These are phyloP conservation scores for Protomyces inouyei DNA, from an alignment of 1,139 yeast genomes.

Conservation along the genomic window DNA sequence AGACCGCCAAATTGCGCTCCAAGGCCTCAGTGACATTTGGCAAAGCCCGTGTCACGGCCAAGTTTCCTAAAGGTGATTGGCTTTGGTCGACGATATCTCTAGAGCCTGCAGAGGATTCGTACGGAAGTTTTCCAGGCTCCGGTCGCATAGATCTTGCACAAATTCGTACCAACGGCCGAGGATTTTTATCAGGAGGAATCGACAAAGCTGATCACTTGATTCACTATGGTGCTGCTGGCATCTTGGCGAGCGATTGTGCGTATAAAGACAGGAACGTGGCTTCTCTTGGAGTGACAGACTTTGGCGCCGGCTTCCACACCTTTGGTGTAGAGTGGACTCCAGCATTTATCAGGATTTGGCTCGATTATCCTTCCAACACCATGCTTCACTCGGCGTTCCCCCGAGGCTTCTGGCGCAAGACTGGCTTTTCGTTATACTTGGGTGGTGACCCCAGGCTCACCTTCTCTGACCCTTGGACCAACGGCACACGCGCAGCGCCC, in stretches of 20 bases:
- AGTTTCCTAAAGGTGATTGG: conserved; percentile 32
- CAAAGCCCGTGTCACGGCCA: conserved; percentile 31
- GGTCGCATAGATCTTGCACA: conserved; percentile 32
- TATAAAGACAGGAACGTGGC: not conserved
- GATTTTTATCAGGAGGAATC: conserved; percentile 28
- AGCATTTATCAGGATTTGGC: conserved; percentile 28
- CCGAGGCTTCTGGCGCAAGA: conserved; percentile 29
- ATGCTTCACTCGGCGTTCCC: conserved; percentile 26
- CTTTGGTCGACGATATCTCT: conserved; percentile 33
- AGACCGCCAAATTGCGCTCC: conserved; percentile 31
- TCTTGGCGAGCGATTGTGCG: conserved; percentile 6
- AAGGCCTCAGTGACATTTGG: conserved; percentile 28
- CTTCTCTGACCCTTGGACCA: conserved; percentile 28
- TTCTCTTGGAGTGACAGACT: conserved; percentile 4
- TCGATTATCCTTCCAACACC: conserved; percentile 31
- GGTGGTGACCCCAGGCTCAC: not conserved
- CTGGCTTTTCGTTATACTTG: conserved; percentile 2
- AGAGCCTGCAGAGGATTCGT: conserved; percentile 29
- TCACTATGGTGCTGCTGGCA: conserved; percentile 30
- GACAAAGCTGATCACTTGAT: conserved; percentile 29
- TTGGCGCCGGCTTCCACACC: conserved; percentile 28
- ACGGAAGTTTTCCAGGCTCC: conserved; percentile 32
- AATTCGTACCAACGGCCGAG: conserved; percentile 30
- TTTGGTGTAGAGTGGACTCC: conserved; percentile 32
- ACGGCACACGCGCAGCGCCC: conserved; percentile 29